A percentile compares a stretch with the other conserved stretches of the same genome.
Evolutionary conservation across 1,139 yeast genomes (phyloP).

Genomic region (Kluyveromyces sp.): DNA sequence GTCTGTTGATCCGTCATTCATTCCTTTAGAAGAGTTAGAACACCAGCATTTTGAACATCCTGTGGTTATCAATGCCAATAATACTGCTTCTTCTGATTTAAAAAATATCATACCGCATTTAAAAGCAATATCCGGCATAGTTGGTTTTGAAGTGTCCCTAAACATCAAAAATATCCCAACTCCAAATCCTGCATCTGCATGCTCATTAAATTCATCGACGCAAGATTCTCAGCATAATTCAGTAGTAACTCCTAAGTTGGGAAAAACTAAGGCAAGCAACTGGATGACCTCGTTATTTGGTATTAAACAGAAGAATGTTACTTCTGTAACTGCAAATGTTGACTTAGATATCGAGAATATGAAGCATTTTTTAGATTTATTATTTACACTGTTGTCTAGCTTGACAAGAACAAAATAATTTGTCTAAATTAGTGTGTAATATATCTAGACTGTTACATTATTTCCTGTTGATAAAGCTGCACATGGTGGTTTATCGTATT

Average conservation of each 20-base stretch:
- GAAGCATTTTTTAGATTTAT: background rate
- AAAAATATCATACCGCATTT: background rate
- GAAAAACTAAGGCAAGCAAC: background rate
- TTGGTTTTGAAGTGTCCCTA: background rate
- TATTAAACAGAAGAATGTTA: background rate
- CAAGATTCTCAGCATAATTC: background rate
- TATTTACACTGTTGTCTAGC: background rate
- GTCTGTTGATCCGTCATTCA: background rate
- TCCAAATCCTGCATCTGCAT: background rate
- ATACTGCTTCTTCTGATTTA: background rate
- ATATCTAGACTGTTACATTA: too few relatives aligned
- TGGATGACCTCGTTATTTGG: conserved; percentile 3
- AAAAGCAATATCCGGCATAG: background rate
- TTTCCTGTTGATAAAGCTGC: too few relatives aligned
- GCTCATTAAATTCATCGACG: background rate
- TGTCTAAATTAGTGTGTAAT: too few relatives aligned
- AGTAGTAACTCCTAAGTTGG: background rate
- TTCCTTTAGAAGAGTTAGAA: background rate
- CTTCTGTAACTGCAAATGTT: background rate
- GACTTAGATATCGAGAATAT: background rate
- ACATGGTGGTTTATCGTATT: too few relatives aligned
- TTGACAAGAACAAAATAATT: too few relatives aligned
- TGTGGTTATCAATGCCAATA: background rate
- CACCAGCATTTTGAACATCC: background rate
- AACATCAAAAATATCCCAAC: background rate